Evolutionary conservation across 2,329 filamentous ascomycete species (phyloP), one percentile per base, ranked within the genome.

Genomic region (Exophiala dermatitidis): DNA sequence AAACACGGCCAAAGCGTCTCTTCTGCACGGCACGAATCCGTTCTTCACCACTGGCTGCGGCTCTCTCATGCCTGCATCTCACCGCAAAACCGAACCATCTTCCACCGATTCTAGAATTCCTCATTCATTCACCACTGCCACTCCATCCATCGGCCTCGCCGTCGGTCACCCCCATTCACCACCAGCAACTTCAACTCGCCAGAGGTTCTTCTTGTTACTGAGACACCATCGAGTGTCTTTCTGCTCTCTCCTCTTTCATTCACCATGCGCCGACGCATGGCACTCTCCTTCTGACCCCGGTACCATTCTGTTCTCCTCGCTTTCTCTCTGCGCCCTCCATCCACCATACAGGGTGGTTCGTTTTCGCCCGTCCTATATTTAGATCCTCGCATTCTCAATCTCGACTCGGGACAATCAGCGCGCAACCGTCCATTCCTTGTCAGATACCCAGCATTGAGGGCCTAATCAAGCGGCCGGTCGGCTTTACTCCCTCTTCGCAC

Each of bases 311-410:
- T 19, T 19, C 19, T 19, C 19, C 19, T 19, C 19, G 19, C 19
- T 19, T 19, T 19, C 12, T 31, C 7, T 29, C 7, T 36, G 36
- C 10, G 12, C 12, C 12, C 19, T 41, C 19, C 19, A 5, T 9
- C 38, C 19, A 30, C 28, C 26, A 37, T 36, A 31, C 10, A 50
- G 26, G 9, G 38, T 41, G 4, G 42, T 46, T 37, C 42, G 53
- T 56, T 56, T 52, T 45, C 41, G 48, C 44, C 45, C 41, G 42
- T 45, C 32, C 56, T 58, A 58, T 56, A 58, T 58, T 58, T 58
- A 58, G 56, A 58, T 36, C 34, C 31, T 38, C 47, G 52, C 53
- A 48, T 54, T 49, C 33, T 31, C 28, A 48, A 43, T 50, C 45
- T 50, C 50, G 50, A 50, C 50, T 48, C 48, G 50, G 51, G 43